A percentile compares a stretch with the other conserved stretches of the same genome.
Evolutionary conservation across 140 eudicot species (phyloP).

Genomic region (Senecio squalidus): DNA sequence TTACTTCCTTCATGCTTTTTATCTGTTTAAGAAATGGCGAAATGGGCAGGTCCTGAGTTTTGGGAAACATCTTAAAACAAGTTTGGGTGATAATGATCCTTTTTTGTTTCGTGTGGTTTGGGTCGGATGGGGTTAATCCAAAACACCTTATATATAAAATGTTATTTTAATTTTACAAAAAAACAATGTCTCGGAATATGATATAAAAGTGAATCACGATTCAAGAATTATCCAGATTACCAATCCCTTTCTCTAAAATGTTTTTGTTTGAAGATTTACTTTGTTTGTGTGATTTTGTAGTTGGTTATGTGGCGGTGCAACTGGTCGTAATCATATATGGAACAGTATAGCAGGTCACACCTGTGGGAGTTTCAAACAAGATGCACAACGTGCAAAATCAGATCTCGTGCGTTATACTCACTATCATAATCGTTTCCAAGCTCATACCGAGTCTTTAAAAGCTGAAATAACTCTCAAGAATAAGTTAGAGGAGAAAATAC

Average conservation of each 20-base stretch:
- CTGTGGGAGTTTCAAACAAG: slow-evolving; percentile 58
- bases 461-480: slow-evolving; percentile 43
- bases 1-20: no score
- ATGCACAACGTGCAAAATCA: slow-evolving; percentile 26
- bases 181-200: no score
- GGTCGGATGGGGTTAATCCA: no score
- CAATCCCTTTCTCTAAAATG: not conserved
- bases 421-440: slow-evolving; percentile 40
- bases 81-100: no score
- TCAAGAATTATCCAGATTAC: no score
- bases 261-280: not conserved
- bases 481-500: slow-evolving; percentile 22
- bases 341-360: slow-evolving; percentile 36
- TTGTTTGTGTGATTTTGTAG: slow-evolving; percentile 31
- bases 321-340: slow-evolving; percentile 45
- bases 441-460: slow-evolving; percentile 49
- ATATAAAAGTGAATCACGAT: no score
- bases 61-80: no score
- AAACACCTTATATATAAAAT: no score
- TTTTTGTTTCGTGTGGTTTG: no score
- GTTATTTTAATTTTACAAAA: no score
- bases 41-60: no score
- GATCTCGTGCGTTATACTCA: slow-evolving; percentile 41
- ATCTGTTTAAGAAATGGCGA: no score
- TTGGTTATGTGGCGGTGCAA: slow-evolving; percentile 69